Percentiles rank a stretch among this genome's conserved stretches.
phyloP scores from a whole-genome alignment of 2,329 filamentous ascomycete genomes.

The Aaosphaeria arxii region DNA sequence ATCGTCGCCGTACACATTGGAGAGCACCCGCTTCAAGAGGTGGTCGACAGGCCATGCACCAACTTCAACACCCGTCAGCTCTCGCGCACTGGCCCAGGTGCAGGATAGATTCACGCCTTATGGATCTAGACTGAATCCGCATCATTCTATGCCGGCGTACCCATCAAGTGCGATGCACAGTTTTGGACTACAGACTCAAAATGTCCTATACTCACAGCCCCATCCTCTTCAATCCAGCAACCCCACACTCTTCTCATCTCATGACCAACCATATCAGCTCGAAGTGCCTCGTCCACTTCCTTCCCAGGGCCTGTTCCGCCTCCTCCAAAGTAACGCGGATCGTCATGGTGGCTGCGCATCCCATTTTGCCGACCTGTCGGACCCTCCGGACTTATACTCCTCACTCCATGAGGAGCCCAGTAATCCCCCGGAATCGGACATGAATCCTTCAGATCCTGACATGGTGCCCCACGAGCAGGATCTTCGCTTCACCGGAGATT shows the following conservation, averaged over 20 bases:
- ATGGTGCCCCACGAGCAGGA: conserved; percentile 72
- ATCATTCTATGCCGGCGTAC: conserved; percentile 39
- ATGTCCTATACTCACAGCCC: conserved; percentile 36
- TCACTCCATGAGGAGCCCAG: conserved; percentile 71
- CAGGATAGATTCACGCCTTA: conserved; percentile 62
- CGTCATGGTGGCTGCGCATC: conserved; percentile 59
- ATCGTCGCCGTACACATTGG: conserved; percentile 68
- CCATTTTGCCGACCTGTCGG: conserved; percentile 70
- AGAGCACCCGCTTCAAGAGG: conserved; percentile 65
- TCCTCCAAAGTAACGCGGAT: conserved; percentile 73
- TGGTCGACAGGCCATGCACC: conserved; percentile 66
- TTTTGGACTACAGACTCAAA: conserved; percentile 31
- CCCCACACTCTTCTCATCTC: conserved; percentile 45
- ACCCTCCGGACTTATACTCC: conserved; percentile 74
- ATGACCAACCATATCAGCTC: conserved; percentile 50
- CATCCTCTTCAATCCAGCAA: conserved; percentile 55
- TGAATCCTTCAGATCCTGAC: conserved; percentile 75
- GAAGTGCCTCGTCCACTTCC: conserved; percentile 58
- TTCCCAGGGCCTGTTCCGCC: conserved; percentile 70
- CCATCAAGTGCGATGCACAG: conserved; percentile 28
- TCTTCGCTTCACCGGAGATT: conserved; percentile 72
- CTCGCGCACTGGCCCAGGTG: conserved; percentile 55
- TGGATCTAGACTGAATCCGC: conserved; percentile 52
- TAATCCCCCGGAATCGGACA: conserved; percentile 73
- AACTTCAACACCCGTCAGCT: conserved; percentile 60